Conservation (phyloP, 371 early-diverging fungal genomes). For the Enteropsectra breve region DNA sequence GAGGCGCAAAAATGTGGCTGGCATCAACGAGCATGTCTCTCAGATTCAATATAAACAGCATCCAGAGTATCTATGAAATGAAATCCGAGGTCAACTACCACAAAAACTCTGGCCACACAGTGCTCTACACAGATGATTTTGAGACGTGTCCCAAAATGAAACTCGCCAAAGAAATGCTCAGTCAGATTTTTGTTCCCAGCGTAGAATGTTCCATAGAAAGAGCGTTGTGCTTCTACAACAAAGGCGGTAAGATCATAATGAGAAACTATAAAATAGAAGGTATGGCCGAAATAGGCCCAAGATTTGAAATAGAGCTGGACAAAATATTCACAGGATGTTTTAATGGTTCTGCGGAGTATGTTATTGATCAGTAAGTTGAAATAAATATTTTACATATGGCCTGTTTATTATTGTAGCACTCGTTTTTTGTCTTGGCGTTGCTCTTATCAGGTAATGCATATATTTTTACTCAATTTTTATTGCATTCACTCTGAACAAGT, state of each 20-base stretch:
- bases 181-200: constrained; percentile 18
- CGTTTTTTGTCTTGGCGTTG: too few species aligned
- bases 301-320: constrained; percentile 41
- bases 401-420: too few species aligned
- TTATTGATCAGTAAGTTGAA: neutral
- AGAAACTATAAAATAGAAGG: constrained; percentile 34
- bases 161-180: constrained; percentile 24
- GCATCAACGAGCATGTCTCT: constrained; percentile 19
- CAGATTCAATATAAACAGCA: constrained; percentile 24
- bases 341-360: constrained; percentile 24
- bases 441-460: too few species aligned
- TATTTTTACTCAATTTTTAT: too few species aligned
- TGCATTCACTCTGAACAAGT: too few species aligned
- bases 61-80: constrained; percentile 34
- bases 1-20: constrained; percentile 39
- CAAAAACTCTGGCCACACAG: constrained; percentile 35
- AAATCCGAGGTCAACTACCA: constrained; percentile 31
- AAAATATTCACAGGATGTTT: constrained; percentile 44
- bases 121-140: constrained; percentile 46
- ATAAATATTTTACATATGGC: too few species aligned
- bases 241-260: constrained; percentile 35
- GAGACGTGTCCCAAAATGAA: constrained; percentile 37
- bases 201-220: constrained; percentile 32
- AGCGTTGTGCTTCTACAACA: constrained; percentile 43
- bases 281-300: constrained; percentile 51